phyloP scores from a whole-genome alignment of 805 yeast species.

The Metschnikowia continentalis region DNA sequence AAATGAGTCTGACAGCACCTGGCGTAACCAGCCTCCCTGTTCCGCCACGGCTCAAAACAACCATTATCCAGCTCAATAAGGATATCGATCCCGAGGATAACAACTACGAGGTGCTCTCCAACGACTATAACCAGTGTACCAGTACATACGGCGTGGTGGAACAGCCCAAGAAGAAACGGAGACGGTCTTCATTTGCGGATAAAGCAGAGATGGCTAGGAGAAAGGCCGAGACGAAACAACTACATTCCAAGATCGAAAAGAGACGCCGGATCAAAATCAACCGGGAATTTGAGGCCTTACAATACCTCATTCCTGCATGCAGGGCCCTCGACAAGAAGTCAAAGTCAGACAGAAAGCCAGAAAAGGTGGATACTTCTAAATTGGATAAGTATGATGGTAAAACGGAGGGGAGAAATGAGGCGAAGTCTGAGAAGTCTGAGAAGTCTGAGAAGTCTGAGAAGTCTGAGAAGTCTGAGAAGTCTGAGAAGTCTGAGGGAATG shows the following conservation, averaged over 20 bases:
- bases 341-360: too few species aligned
- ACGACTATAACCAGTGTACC: slow-evolving; percentile 25
- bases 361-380: too few species aligned
- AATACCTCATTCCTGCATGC: slow-evolving; percentile 76
- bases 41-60: slow-evolving; percentile 42
- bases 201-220: slow-evolving; percentile 39
- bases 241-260: slow-evolving; percentile 76
- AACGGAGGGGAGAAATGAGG: too few species aligned
- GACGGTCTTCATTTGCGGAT: slow-evolving; percentile 37
- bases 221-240: slow-evolving; percentile 41
- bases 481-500: slow-evolving; percentile 52
- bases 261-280: slow-evolving; percentile 75
- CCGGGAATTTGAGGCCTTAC: slow-evolving; percentile 77
- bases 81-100: slow-evolving; percentile 40
- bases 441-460: too few species aligned
- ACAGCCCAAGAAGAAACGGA: slow-evolving; percentile 30
- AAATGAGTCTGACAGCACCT: too few species aligned
- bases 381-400: too few species aligned
- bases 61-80: slow-evolving; percentile 42
- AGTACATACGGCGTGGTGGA: slow-evolving; percentile 3
- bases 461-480: too few species aligned
- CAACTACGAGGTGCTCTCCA: slow-evolving; percentile 41
- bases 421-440: too few species aligned
- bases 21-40: slow-evolving; percentile 18
- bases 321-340: slow-evolving; percentile 37